A percentile compares a stretch with the other conserved stretches of the same genome.
These are phyloP conservation scores for Aspergillus nomiae DNA, from an alignment of 2,329 filamentous ascomycete species.

Conservation along the genomic window DNA sequence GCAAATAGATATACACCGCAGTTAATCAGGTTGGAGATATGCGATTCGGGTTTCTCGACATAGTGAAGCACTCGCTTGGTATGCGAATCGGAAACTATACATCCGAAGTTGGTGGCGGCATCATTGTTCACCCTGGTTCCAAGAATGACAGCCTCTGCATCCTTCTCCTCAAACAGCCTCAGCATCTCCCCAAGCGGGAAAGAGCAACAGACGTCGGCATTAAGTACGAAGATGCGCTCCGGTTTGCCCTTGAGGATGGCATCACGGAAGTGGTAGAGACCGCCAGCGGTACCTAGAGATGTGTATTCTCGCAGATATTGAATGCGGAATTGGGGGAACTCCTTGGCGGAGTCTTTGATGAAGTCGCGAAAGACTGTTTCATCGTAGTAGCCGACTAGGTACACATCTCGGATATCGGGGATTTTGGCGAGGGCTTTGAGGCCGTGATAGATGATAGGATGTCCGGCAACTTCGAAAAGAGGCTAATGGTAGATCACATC, in stretches of 20 bases:
- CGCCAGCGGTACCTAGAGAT: conserved; percentile 91
- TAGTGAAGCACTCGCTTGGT: conserved; percentile 96
- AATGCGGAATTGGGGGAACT: conserved; percentile 85
- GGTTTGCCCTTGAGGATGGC: conserved; percentile 94
- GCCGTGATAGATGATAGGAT: conserved; percentile 98
- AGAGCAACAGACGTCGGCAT: conserved; percentile 97
- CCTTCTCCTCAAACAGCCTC: conserved; percentile 87
- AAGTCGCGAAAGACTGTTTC: conserved; percentile 96
- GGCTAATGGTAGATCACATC: conserved; percentile 58
- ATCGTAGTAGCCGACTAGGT: conserved; percentile 98
- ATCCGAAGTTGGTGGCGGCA: conserved; percentile 93
- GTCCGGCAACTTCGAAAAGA: conserved; percentile 96
- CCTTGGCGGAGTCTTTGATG: conserved; percentile 84
- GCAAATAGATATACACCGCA: conserved; percentile 98
- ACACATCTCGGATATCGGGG: conserved; percentile 90
- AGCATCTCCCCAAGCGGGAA: conserved; percentile 97
- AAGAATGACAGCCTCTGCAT: conserved; percentile 94
- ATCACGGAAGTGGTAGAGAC: conserved; percentile 98
- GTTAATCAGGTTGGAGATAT: conserved; percentile 98
- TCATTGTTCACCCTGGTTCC: conserved; percentile 90
- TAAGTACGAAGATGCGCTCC: conserved; percentile 94
- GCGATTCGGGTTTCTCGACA: conserved; percentile 97
- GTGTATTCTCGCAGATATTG: conserved; percentile 98
- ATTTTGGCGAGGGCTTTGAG: conserved; percentile 89
- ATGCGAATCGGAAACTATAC: conserved; percentile 92